These are phyloP conservation scores for Chlorella sp. DNA, from an alignment of 139 green algal species.

Conservation along the genomic window DNA sequence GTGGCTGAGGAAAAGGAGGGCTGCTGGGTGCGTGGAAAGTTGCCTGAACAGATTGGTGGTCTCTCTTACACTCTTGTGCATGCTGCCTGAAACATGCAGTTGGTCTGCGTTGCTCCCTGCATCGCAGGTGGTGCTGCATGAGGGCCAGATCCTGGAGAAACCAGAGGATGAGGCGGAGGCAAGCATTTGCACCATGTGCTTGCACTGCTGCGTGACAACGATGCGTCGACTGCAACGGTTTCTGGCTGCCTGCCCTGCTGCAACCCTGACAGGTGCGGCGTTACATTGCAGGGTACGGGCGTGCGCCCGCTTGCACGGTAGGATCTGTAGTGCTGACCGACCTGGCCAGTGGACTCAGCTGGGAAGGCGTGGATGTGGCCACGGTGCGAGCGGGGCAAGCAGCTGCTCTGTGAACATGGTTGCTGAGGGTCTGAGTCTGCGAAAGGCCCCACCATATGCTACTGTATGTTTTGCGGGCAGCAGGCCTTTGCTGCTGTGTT, in stretches of 20 bases:
- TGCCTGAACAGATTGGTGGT: too few relatives aligned
- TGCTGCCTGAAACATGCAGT: too few relatives aligned
- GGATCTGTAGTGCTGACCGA: slow-evolving; percentile 75
- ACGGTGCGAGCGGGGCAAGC: neutral
- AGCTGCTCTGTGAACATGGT: too few relatives aligned
- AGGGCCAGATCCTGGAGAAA: slow-evolving; percentile 83
- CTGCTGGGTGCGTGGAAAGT: too few relatives aligned
- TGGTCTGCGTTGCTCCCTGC: too few relatives aligned
- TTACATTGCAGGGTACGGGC: slow-evolving; percentile 75
- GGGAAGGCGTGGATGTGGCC: slow-evolving; percentile 41
- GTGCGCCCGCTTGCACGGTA: slow-evolving; percentile 70
- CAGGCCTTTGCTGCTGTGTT: too few relatives aligned
- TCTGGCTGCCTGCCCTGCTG: neutral
- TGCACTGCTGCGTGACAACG: too few relatives aligned
- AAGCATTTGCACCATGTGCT: too few relatives aligned
- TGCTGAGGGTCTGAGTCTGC: too few relatives aligned
- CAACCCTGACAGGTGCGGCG: slow-evolving; percentile 36
- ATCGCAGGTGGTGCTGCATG: slow-evolving; percentile 81
- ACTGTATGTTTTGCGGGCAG: too few relatives aligned
- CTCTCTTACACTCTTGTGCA: too few relatives aligned
- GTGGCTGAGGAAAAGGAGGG: slow-evolving; percentile 42
- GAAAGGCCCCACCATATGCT: too few relatives aligned
- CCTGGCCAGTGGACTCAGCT: slow-evolving; percentile 51
- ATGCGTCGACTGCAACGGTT: neutral
- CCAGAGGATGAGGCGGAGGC: slow-evolving; percentile 67